Base-by-base conservation (phyloP, 352 stramenopile species). In the Pythium brassicae region DNA sequence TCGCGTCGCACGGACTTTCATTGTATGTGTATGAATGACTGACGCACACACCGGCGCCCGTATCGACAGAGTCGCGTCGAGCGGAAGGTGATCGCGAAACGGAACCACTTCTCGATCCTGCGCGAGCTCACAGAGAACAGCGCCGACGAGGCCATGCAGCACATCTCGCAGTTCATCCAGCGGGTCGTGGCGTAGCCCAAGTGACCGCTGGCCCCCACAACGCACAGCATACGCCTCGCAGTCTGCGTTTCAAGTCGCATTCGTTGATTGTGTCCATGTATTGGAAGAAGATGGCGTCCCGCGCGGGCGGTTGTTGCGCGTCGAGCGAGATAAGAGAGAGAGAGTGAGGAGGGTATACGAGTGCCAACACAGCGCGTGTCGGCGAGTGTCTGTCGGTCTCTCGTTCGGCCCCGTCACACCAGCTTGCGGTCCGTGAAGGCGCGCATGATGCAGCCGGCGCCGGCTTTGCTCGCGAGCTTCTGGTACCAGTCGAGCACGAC, bases 401-500 rank as follows among this genome's bases (percentile, higher is more conserved):
- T n/a, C n/a, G n/a, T n/a, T n/a, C n/a, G n/a, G n/a, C 12, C 39
- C 9, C 5, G 5, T 79, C 68, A 96, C n/a, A 96, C 85, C 49
- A 86, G 79, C 73, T 95, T 94, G 50, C 87, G 75, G 53, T 95
- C 84, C 37, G 87, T 94, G 69, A 96, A 84, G 34, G 84, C 80
- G 45, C 88, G 86, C 64, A 96, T 93, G 61, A 95, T 79, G 68
- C 85, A 95, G 48, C 88, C 88, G 4, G 74, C 75, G 52, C 88
- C 88, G n/a, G 86, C 87, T 53, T 95, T 96, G 42, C 72, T 72
- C 34, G 74, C 67, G 42, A 96, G 76, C 59, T 94, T 92, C 61
- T 89, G 83, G 64, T 97, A 81, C 88, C 88, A 97, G 42, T 95
- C 87, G 37, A 97, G 70, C 45, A 97, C 84, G 10, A 65, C 58